Evolutionary conservation across 768 basidiomycete genomes (phyloP), one percentile per base, ranked within the genome.

Genomic region (Roridomyces roridus): DNA sequence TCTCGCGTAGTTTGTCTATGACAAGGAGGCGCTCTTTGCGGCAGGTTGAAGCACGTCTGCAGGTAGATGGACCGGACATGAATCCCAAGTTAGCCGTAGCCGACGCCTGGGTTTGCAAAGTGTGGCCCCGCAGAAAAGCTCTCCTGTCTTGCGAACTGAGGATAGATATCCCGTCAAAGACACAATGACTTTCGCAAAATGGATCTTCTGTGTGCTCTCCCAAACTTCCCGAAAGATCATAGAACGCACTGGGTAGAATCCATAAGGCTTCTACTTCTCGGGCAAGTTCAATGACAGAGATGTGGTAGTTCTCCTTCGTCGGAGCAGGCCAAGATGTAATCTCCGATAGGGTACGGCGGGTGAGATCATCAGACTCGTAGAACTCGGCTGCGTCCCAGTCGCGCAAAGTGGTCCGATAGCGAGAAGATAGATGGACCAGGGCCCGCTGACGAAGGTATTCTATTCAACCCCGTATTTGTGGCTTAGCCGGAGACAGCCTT

Each of bases 201-300:
- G 23, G 45, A 0, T 28, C 7, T 21, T 10, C 17, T 1, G 39
- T 11, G 23, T 36, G 7, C 12, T 46, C 34, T 0, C 14, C 12
- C 17, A 28, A 36, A 3, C 1, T 0, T 12, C 5, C 7, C 6
- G 31, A 50, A 25, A 57, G 41, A 4, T 24, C 3, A 24, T 57
- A 57, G 35, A 57, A 51, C 3, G 44, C 41, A n/a, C 8, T 7
- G 15, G 55, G 55, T 3, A 57, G 47, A 17, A 57, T 4, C 55
- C 55, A 57, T 3, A 37, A 31, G 1, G 51, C 51, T 12, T 52
- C 21, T 14, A 52, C 42, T 12, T 45, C 42, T 1, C 51, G 41
- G n/a, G 23, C 15, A 18, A 52, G 51, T 23, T 52, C n/a, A 11
- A 51, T 17, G 14, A 31, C 29, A 31, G 6, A 31, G 29, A 31